A percentile compares a stretch with the other conserved stretches of the same genome.
phyloP scores from a whole-genome alignment of 495 filamentous ascomycete species.

The Hyaloscypha finlandica region DNA sequence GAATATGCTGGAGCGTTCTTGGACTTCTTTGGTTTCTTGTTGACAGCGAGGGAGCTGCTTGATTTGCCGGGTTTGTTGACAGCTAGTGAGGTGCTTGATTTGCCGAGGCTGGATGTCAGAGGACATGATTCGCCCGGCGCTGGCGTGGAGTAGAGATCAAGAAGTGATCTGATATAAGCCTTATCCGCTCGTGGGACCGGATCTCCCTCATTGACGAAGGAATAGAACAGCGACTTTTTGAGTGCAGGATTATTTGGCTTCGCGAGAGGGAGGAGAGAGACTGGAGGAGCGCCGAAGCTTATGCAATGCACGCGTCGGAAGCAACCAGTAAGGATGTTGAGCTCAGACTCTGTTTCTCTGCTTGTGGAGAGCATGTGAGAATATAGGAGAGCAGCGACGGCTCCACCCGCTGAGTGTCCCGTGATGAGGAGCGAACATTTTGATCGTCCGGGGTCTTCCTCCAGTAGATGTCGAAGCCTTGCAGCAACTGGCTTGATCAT shows the following conservation, averaged over 20 bases:
- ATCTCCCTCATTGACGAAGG: conserved; percentile 84
- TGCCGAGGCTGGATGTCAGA: conserved; percentile 9
- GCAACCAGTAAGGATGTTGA: conserved; percentile 63
- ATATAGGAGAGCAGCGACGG: conserved; percentile 75
- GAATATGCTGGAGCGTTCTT: conserved; percentile 11
- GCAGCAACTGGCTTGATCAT: conserved; percentile 74
- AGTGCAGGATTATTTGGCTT: conserved; percentile 51
- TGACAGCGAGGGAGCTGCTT: conserved; percentile 11
- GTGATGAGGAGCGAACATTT: conserved; percentile 76
- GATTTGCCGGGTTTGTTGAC: conserved; percentile 8
- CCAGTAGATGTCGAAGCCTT: conserved; percentile 63
- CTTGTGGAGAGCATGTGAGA: conserved; percentile 70
- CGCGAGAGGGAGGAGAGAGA: conserved; percentile 67
- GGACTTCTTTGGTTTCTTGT: conserved; percentile 20
- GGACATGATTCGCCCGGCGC: conserved; percentile 45
- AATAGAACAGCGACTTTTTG: conserved; percentile 68
- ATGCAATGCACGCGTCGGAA: conserved; percentile 81
- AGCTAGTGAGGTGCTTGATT: conserved; percentile 24
- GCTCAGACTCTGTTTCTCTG: conserved; percentile 57
- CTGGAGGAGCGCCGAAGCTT: conserved; percentile 78
- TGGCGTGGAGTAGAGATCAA: conserved; percentile 68
- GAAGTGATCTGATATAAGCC: conserved; percentile 67
- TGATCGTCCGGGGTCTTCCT: conserved; percentile 67
- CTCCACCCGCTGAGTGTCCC: conserved; percentile 82
- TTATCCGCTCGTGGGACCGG: conserved; percentile 76